Evolutionary conservation across 257 asterid genomes (phyloP).

Genomic region (Penstemon davidsonii): DNA sequence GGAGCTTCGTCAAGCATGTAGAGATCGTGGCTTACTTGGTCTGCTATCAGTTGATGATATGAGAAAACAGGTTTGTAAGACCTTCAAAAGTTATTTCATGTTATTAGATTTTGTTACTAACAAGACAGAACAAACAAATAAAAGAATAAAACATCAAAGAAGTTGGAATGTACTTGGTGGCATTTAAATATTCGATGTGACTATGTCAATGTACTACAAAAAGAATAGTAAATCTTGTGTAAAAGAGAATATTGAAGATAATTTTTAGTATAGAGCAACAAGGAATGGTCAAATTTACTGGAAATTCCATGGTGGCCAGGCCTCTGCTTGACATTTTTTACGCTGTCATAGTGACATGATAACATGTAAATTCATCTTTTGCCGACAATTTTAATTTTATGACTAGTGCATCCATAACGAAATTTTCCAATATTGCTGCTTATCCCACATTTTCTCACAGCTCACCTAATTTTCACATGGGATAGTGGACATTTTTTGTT

Average conservation of each 20-base stretch:
- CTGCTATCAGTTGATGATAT: constrained; percentile 85
- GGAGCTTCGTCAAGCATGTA: constrained; percentile 96
- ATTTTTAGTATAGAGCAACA: constrained; percentile 9
- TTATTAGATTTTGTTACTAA: constrained; percentile 11
- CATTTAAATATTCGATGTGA: background rate
- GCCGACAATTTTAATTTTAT: constrained; percentile 6
- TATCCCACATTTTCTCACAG: constrained; percentile 11
- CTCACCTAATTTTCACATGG: constrained; percentile 10
- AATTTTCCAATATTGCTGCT: constrained; percentile 11
- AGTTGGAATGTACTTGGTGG: background rate
- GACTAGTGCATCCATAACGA: background rate
- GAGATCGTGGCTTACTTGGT: constrained; percentile 96
- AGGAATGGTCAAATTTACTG: background rate
- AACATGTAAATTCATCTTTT: background rate
- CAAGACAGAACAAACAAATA: background rate
- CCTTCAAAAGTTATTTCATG: constrained; percentile 12
- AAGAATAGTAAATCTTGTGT: background rate
- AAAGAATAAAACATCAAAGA: background rate
- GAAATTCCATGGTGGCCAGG: constrained; percentile 6
- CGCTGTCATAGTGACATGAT: constrained; percentile 18
- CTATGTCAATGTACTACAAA: background rate
- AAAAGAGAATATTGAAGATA: constrained; percentile 16
- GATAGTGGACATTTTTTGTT: constrained; percentile 1
- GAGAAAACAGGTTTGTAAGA: constrained; percentile 81
- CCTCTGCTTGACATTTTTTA: constrained; percentile 4